phyloP scores from a whole-genome alignment of 176 grass and related monocot genomes.

The Lolium perenne region DNA sequence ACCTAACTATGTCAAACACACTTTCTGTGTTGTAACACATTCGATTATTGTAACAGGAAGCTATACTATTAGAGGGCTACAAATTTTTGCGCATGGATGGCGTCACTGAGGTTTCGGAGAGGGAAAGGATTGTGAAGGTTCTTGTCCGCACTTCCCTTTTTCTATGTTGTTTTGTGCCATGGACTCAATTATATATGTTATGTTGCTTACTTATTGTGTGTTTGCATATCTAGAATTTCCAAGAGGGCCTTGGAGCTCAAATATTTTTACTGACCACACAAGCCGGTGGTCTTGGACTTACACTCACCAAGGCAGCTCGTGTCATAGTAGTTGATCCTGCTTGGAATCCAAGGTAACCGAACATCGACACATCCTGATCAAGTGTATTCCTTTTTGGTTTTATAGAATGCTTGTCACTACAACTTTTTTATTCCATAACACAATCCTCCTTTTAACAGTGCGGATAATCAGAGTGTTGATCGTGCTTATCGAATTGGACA shows the following conservation, averaged over 20 bases:
- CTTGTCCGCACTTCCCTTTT: neutral
- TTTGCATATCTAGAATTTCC: conserved; percentile 67
- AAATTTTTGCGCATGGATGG: conserved; percentile 85
- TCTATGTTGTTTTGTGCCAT: conserved; percentile 18
- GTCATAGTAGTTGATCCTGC: conserved; percentile 89
- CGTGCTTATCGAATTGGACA: conserved; percentile 90
- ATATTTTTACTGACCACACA: conserved; percentile 94
- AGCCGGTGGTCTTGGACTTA: conserved; percentile 97
- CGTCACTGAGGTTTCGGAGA: conserved; percentile 76
- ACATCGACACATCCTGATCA: conserved; percentile 17
- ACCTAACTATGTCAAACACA: conserved; percentile 24
- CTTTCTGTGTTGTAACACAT: neutral
- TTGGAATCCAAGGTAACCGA: conserved; percentile 91
- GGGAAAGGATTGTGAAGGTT: conserved; percentile 84
- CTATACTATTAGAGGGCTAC: conserved; percentile 66
- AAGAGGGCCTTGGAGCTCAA: conserved; percentile 68
- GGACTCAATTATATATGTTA: neutral
- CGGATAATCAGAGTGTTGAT: conserved; percentile 91
- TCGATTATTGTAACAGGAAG: conserved; percentile 55
- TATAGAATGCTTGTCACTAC: neutral
- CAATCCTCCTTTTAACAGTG: conserved; percentile 54
- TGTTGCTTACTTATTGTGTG: neutral
- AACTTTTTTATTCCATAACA: conserved; percentile 29
- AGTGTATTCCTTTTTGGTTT: conserved; percentile 11
- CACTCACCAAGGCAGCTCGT: conserved; percentile 60